Conservation (phyloP, 768 basidiomycete genomes). For the Mycena capillaripes region DNA sequence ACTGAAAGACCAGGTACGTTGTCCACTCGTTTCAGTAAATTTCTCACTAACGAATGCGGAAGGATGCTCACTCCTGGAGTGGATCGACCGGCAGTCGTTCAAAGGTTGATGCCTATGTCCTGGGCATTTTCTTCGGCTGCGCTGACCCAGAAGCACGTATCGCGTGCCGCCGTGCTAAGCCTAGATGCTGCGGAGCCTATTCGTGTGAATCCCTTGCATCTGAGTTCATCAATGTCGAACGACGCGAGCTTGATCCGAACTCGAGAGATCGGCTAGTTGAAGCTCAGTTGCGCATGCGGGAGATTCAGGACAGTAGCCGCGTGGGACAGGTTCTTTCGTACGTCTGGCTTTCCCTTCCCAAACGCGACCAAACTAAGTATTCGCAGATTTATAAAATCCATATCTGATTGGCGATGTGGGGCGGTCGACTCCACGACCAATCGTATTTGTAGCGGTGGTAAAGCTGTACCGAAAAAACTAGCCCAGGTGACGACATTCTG, state of each 20-base stretch:
- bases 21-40: too few species aligned
- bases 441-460: too few species aligned
- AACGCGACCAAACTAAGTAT: constrained; percentile 2
- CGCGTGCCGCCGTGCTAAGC: constrained; percentile 3
- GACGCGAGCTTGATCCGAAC: constrained; percentile 16
- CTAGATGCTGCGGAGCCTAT: not conserved
- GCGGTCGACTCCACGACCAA: too few species aligned
- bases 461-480: too few species aligned
- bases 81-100: too few species aligned
- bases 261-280: constrained; percentile 1
- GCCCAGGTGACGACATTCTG: too few species aligned
- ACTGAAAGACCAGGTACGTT: too few species aligned
- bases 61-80: too few species aligned
- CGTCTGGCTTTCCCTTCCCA: not conserved
- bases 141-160: not conserved
- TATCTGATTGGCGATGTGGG: too few species aligned
- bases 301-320: not conserved
- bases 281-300: constrained; percentile 7
- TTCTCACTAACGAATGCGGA: too few species aligned
- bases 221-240: constrained; percentile 1
- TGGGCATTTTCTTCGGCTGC: not conserved
- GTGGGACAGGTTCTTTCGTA: constrained; percentile 6
- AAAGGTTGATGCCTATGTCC: too few species aligned
- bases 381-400: too few species aligned
- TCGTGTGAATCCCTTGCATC: constrained; percentile 1